phyloP scores from a whole-genome alignment of 2,329 filamentous ascomycete genomes.

The Talaromyces sp. region DNA sequence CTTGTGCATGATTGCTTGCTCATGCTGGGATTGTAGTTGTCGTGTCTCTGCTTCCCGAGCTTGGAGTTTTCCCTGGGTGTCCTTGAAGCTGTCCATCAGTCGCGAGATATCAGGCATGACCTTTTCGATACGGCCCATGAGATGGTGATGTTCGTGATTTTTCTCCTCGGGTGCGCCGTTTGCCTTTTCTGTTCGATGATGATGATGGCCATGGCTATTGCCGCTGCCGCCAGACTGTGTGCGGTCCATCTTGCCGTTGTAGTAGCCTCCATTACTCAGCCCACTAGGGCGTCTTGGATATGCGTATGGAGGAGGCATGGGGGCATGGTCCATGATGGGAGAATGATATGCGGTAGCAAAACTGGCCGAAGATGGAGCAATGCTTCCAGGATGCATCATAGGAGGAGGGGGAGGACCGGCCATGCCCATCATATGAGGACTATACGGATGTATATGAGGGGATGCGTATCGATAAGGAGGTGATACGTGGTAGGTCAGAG shows the following conservation, averaged over 20 bases:
- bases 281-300: slow-evolving; percentile 15
- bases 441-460: slow-evolving; percentile 34
- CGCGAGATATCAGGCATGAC: slow-evolving; percentile 45
- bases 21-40: slow-evolving; percentile 46
- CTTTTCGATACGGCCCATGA: slow-evolving; percentile 41
- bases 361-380: slow-evolving; percentile 22
- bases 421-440: slow-evolving; percentile 30
- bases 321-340: slow-evolving; percentile 31
- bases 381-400: slow-evolving; percentile 23
- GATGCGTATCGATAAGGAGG: slow-evolving; percentile 29
- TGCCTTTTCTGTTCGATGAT: slow-evolving; percentile 6
- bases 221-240: slow-evolving; percentile 1
- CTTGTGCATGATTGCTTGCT: slow-evolving; percentile 49
- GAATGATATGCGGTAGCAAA: slow-evolving; percentile 31
- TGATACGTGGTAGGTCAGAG: slow-evolving; percentile 15
- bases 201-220: slow-evolving; percentile 6
- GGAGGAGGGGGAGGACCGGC: slow-evolving; percentile 15
- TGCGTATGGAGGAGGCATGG: slow-evolving; percentile 29
- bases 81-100: slow-evolving; percentile 44
- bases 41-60: slow-evolving; percentile 48
- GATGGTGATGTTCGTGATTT: slow-evolving; percentile 30
- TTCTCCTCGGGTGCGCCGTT: slow-evolving; percentile 2
- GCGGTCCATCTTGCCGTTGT: slow-evolving; percentile 5
- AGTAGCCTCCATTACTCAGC: slow-evolving; percentile 20
- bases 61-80: slow-evolving; percentile 47